Percentiles rank a stretch among this genome's conserved stretches.
phyloP scores from a whole-genome alignment of 2,329 filamentous ascomycete species.

The Aspergillus sojae region DNA sequence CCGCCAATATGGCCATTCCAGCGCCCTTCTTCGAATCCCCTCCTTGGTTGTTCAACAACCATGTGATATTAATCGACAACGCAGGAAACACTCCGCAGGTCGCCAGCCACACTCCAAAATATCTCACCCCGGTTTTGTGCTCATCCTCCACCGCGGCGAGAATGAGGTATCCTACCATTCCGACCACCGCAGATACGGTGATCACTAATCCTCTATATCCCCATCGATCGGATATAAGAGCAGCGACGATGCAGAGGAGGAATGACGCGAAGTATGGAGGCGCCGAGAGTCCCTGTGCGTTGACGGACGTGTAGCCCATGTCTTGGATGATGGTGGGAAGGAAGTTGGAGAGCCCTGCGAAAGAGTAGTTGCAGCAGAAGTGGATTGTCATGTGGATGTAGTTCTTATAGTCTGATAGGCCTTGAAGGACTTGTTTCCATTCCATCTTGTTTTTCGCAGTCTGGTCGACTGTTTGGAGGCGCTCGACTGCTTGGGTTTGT shows the following conservation, averaged over 20 bases:
- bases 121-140: constrained; percentile 33
- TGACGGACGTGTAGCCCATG: constrained; percentile 44
- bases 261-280: constrained; percentile 47
- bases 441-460: constrained; percentile 30
- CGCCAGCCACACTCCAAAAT: constrained; percentile 44
- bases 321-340: constrained; percentile 46
- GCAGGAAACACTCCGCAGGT: constrained; percentile 28
- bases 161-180: constrained; percentile 38
- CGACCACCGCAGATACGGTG: constrained; percentile 27
- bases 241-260: constrained; percentile 30
- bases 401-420: constrained; percentile 41
- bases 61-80: constrained; percentile 27
- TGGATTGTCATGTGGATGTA: constrained; percentile 42
- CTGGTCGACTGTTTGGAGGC: constrained; percentile 37
- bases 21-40: constrained; percentile 28
- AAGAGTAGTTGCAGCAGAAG: constrained; percentile 43
- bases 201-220: constrained; percentile 40
- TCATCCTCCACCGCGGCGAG: constrained; percentile 30
- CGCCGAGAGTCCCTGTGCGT: constrained; percentile 47
- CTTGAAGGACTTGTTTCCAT: constrained; percentile 38
- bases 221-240: constrained; percentile 40
- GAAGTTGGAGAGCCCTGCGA: constrained; percentile 45
- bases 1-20: constrained; percentile 26
- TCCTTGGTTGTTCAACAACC: constrained; percentile 30
- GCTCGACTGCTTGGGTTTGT: constrained; percentile 54